Evolutionary conservation across 1,139 yeast species (phyloP).

Genomic region (Pneumocystis oryctolagi): DNA sequence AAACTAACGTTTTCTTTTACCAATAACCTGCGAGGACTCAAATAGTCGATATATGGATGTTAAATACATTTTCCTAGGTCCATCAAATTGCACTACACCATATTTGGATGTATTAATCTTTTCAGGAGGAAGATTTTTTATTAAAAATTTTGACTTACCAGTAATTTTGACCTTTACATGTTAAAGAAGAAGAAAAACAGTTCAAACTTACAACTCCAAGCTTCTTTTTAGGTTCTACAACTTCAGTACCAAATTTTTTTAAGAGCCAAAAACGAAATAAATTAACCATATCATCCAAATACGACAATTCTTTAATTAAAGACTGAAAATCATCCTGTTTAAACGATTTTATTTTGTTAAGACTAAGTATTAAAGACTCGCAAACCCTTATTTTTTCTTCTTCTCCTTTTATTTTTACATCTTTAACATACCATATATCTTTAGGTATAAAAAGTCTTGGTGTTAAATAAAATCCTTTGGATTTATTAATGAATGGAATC

Average conservation of each 20-base stretch:
- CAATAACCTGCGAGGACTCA: not conserved
- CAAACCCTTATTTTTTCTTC: constrained; percentile 10
- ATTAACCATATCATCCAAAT: not conserved
- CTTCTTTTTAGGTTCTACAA: not conserved
- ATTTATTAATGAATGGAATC: not conserved
- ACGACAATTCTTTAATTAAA: not conserved
- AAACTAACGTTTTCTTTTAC: not conserved
- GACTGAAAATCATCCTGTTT: constrained; percentile 4
- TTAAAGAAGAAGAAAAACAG: not conserved
- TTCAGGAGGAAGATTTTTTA: not conserved
- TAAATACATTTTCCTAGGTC: not conserved
- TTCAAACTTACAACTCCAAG: not conserved
- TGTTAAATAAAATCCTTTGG: constrained; percentile 5
- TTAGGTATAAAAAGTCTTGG: constrained; percentile 4
- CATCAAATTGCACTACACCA: not conserved
- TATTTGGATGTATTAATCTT: not conserved
- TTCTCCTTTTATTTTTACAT: constrained; percentile 8
- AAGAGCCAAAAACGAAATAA: not conserved
- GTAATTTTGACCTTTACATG: not conserved
- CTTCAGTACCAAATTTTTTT: not conserved
- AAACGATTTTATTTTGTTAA: constrained; percentile 4
- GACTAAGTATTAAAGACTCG: constrained; percentile 3
- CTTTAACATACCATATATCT: constrained; percentile 8
- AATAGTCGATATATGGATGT: not conserved
- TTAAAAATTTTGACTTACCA: not conserved